Conservation (phyloP, 2,329 filamentous ascomycete genomes). For the Scytalidium sp. region DNA sequence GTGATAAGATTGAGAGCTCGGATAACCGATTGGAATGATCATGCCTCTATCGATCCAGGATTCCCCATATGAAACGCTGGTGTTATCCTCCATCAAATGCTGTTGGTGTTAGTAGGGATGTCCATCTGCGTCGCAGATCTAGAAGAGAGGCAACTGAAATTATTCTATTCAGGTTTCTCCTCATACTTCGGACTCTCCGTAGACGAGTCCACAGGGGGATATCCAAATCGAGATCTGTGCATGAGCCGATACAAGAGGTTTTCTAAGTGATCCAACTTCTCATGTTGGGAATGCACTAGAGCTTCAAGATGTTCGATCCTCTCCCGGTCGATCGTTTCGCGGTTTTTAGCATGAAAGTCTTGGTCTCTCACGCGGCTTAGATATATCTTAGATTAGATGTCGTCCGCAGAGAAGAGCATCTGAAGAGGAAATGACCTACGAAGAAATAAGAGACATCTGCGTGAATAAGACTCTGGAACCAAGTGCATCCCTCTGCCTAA, state of each 20-base stretch:
- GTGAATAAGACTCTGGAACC: conserved; percentile 44
- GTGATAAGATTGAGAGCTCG: too few relatives aligned
- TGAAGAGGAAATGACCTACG: conserved; percentile 23
- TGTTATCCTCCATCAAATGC: not conserved
- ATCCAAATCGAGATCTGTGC: conserved; percentile 6
- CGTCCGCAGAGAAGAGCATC: not conserved
- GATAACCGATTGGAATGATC: too few relatives aligned
- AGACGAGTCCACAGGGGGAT: not conserved
- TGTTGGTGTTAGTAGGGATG: not conserved
- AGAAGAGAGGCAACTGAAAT: not conserved
- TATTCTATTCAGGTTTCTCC: not conserved
- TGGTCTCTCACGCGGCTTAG: conserved; percentile 21
- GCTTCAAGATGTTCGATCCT: conserved; percentile 17
- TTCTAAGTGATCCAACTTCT: conserved; percentile 20
- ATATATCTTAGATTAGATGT: not conserved
- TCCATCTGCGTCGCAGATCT: too few relatives aligned
- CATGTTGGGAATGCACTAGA: conserved; percentile 16
- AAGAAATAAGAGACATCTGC: conserved; percentile 46
- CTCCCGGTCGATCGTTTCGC: conserved; percentile 15
- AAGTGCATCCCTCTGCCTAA: conserved; percentile 42
- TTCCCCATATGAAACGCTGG: too few relatives aligned
- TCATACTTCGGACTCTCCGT: not conserved
- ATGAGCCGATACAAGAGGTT: conserved; percentile 18
- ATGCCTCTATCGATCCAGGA: too few relatives aligned
- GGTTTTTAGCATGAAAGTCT: conserved; percentile 14